Evolutionary conservation across 2,329 filamentous ascomycete genomes (phyloP), one percentile per base, ranked within the genome.

Genomic region (Fusarium scirpi): DNA sequence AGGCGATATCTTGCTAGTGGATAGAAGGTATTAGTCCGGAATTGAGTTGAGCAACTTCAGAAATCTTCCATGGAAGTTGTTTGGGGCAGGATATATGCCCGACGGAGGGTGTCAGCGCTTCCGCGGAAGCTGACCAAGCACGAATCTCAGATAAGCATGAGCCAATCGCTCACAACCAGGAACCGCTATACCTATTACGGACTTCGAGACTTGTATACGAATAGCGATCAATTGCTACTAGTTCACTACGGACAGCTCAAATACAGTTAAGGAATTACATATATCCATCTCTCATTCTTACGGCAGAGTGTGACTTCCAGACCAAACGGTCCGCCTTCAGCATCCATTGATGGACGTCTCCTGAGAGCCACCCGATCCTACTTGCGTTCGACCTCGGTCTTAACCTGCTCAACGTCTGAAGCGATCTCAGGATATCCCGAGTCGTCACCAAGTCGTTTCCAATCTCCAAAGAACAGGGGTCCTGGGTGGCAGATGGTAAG

Each of bases 401-500:
- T 53, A 2, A 43, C 25, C 18, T 41, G 8, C 18, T 53, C 25
- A 18, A 29, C 16, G 22, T 53, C 18, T 25, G 25, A 3, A 22
- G 2, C 5, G 25, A 43, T 30, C 12, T 53, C 49, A 6, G 49
- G 38, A 22, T 53, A 53, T 53, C 49, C 49, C 4, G 49, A 53
- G 15, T 53, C 49, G 2, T 53, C 34, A 4, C 34, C 49, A 18
- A 53, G 34, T 22, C 49, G 25, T 29, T 53, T 53, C 49, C 49
- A 53, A 24, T 53, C 49, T 5, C 49, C 49, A 53, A 53, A 53
- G 13, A 53, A 53, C 4, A 53, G n/a, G 4, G 49, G 49, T 18
- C 49, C 49, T 7, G 70, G 69, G 34, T 72, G 69, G 8, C 45
- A 69, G 24, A 69, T 32, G 2, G 69, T 69, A 25, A 72, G 38